phyloP scores from a whole-genome alignment of 352 stramenopile species.

The Globisporangium mamillatum region DNA sequence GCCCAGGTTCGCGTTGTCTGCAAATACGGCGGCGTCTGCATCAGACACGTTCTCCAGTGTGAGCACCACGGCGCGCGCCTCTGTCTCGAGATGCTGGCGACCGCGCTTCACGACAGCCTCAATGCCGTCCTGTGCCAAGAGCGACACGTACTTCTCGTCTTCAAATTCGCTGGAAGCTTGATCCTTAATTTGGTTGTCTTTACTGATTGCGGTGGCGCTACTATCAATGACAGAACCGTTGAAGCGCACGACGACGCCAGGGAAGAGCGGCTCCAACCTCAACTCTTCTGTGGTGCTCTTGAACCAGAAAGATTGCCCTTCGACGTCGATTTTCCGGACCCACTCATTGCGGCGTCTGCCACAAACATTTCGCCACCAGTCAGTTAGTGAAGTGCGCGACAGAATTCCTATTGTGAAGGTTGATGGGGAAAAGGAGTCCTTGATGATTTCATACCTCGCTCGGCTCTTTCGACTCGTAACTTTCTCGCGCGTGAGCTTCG shows the following conservation, averaged over 20 bases:
- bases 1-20: background rate
- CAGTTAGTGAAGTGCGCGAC: background rate
- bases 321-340: slow-evolving; percentile 8
- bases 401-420: background rate
- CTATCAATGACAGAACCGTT: background rate
- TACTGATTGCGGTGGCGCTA: background rate
- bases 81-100: background rate
- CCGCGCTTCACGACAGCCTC: slow-evolving; percentile 5
- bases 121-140: background rate
- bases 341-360: slow-evolving; percentile 7
- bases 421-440: background rate
- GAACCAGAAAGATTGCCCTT: slow-evolving; percentile 1
- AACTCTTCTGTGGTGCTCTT: background rate
- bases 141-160: background rate
- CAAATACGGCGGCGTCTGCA: background rate
- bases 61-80: background rate
- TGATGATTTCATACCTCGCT: background rate
- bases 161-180: background rate
- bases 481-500: background rate
- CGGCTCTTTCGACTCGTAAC: background rate
- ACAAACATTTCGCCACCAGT: background rate
- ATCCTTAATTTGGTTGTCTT: background rate
- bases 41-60: background rate
- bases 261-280: background rate
- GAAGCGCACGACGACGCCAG: slow-evolving; percentile 8